Evolutionary conservation across 2,329 filamentous ascomycete genomes (phyloP).

Genomic region (Berkeleyomyces basicola): DNA sequence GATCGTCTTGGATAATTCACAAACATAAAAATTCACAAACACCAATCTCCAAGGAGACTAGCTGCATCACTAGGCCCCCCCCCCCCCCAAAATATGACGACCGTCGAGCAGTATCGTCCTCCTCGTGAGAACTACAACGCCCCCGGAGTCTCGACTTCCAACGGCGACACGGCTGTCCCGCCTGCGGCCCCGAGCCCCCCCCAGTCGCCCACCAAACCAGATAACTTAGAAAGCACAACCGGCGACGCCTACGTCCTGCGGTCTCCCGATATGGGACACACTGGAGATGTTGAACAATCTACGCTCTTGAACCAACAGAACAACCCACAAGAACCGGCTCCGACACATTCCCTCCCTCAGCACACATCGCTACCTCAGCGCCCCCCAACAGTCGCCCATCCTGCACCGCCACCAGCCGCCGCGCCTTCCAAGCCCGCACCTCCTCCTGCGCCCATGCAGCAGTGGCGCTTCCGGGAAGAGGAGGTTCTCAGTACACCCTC

Average conservation of each 20-base stretch:
- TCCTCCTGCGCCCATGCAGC: slow-evolving; percentile 21
- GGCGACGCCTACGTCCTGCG: not conserved
- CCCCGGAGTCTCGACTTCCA: slow-evolving; percentile 21
- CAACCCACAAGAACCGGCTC: not conserved
- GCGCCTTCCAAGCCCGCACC: not conserved
- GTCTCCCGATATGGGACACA: slow-evolving; percentile 3
- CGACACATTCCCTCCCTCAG: not conserved
- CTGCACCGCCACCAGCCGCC: not conserved
- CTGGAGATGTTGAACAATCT: not conserved
- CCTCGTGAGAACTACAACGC: slow-evolving; percentile 41
- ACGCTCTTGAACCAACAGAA: not conserved
- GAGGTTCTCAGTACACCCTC: slow-evolving; percentile 74
- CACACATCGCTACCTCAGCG: slow-evolving; percentile 2
- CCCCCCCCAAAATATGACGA: slow-evolving; percentile 30
- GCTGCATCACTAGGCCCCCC: no score
- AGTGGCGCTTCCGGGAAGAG: slow-evolving; percentile 81
- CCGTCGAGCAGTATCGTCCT: slow-evolving; percentile 42
- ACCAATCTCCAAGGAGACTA: no score
- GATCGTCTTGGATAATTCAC: no score
- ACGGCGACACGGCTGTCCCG: not conserved
- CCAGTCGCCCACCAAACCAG: slow-evolving; percentile 4
- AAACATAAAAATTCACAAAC: no score
- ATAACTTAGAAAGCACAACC: not conserved
- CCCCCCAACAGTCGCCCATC: not conserved
- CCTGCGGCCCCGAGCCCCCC: slow-evolving; percentile 7